These are phyloP conservation scores for Phoenix dactylifera DNA, from an alignment of 176 grass and related monocot genomes.

Conservation along the genomic window DNA sequence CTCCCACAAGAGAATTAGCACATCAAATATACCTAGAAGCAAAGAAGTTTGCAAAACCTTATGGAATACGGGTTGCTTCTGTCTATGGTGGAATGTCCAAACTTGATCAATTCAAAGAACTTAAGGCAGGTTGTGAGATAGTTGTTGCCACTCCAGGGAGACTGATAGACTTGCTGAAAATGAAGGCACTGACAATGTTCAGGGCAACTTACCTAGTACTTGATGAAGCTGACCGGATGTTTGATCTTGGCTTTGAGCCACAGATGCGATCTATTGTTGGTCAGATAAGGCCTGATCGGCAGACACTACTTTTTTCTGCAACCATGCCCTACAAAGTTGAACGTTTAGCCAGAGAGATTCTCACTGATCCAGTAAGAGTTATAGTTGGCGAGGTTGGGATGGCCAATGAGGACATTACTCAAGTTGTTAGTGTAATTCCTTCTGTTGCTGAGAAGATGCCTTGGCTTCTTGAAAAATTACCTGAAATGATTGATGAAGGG, in stretches of 20 bases:
- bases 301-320: slow-evolving; percentile 97
- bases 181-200: slow-evolving; percentile 85
- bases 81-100: slow-evolving; percentile 95
- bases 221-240: slow-evolving; percentile 98
- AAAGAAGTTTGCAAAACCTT: slow-evolving; percentile 96
- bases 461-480: slow-evolving; percentile 77
- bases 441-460: slow-evolving; percentile 94
- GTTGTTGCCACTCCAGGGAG: slow-evolving; percentile 90
- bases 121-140: slow-evolving; percentile 90
- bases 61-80: slow-evolving; percentile 82
- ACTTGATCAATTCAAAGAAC: slow-evolving; percentile 92
- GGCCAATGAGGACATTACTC: slow-evolving; percentile 97
- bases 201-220: slow-evolving; percentile 92
- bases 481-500: slow-evolving; percentile 88
- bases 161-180: slow-evolving; percentile 95
- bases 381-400: slow-evolving; percentile 88
- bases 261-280: slow-evolving; percentile 91
- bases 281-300: slow-evolving; percentile 91
- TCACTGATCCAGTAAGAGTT: slow-evolving; percentile 82
- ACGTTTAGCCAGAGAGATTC: slow-evolving; percentile 84
- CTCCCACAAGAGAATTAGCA: slow-evolving; percentile 92
- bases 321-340: slow-evolving; percentile 99
- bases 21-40: slow-evolving; percentile 97
- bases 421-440: slow-evolving; percentile 84
- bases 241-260: slow-evolving; percentile 97